phyloP scores from a whole-genome alignment of 345 rosid species.

The Psidium guajava region DNA sequence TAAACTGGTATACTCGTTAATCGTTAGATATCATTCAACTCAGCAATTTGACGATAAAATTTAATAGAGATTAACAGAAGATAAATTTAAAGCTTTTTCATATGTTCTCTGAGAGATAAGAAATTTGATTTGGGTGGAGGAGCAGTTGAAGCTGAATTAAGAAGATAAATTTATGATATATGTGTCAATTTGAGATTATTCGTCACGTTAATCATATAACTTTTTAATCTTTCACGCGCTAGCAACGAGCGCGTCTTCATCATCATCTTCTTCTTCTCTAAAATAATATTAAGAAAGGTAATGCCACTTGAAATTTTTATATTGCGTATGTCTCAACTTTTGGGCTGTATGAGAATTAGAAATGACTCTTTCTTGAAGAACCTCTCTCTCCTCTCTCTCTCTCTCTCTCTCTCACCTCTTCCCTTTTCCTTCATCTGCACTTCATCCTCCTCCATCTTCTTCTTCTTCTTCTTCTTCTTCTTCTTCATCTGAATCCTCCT shows the following conservation, averaged over 20 bases:
- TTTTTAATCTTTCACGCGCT: neutral
- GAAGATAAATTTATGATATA: no score
- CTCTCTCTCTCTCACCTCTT: neutral
- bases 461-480: neutral
- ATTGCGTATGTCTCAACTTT: neutral
- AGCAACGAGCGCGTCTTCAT: neutral
- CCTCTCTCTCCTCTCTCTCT: neutral
- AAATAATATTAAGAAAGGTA: neutral
- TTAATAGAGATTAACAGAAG: no score
- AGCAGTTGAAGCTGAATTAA: no score
- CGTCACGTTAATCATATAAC: no score
- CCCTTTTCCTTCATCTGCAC: slow-evolving; percentile 3
- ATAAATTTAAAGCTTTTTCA: no score
- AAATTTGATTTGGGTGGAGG: no score
- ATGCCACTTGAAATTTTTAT: neutral
- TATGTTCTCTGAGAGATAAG: no score
- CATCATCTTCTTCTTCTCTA: neutral
- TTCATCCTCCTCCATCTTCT: slow-evolving; percentile 3
- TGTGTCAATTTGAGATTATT: no score
- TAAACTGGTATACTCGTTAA: no score
- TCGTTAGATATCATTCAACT: no score
- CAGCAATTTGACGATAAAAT: no score
- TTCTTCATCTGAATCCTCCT: neutral
- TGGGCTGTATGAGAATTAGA: neutral
- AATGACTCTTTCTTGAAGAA: neutral